Evolutionary conservation across 2,329 filamentous ascomycete species (phyloP).

Genomic region (Fusarium mexicanum): DNA sequence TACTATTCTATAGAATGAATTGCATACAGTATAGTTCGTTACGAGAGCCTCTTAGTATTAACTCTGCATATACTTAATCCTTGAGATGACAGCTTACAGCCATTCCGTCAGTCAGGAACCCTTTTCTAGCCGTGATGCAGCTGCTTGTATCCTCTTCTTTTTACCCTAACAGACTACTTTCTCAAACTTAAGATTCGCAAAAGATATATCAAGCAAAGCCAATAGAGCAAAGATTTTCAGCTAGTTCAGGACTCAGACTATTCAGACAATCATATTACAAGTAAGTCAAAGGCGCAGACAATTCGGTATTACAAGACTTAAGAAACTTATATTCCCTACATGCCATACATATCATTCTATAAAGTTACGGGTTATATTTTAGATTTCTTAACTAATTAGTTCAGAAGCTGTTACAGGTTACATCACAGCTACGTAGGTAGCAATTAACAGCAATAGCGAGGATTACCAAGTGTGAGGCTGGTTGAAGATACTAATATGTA

Average conservation of each 20-base stretch:
- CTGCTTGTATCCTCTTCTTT: neutral
- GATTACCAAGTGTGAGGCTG: neutral
- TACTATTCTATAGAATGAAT: neutral
- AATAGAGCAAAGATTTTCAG: neutral
- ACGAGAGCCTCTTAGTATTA: neutral
- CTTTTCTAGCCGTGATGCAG: neutral
- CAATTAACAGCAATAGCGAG: fast-evolving
- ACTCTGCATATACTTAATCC: neutral
- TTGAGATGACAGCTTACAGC: neutral
- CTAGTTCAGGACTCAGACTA: neutral
- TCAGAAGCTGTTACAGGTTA: fast-evolving
- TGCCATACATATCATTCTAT: fast-evolving
- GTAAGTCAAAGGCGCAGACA: neutral
- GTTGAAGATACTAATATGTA: neutral
- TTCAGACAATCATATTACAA: neutral
- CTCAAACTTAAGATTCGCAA: neutral
- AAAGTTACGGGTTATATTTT: too few relatives aligned
- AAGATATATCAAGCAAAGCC: neutral
- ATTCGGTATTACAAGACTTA: fast-evolving
- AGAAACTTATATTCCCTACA: neutral
- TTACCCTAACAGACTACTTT: too few relatives aligned
- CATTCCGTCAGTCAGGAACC: neutral
- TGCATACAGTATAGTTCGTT: neutral
- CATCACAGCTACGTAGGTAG: fast-evolving
- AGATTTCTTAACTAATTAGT: neutral